These are phyloP conservation scores for Sphaceloma murrayae DNA, from an alignment of 2,329 filamentous ascomycete species.

Conservation along the genomic window DNA sequence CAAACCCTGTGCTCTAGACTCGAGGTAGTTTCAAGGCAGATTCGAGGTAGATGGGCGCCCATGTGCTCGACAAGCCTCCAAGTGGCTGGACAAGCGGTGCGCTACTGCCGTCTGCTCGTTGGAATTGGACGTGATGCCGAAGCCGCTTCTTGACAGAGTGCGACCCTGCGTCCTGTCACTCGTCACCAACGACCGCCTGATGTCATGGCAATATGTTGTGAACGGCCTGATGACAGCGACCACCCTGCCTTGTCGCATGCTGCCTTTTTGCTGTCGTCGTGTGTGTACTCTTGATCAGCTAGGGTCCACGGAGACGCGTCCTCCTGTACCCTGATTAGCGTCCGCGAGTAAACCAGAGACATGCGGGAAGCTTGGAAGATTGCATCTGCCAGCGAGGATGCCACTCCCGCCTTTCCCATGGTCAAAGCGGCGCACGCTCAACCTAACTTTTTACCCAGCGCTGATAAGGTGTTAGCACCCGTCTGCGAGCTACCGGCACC, in stretches of 20 bases:
- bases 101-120: slow-evolving; percentile 11
- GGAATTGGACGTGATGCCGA: neutral
- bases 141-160: neutral
- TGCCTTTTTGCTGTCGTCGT: too few relatives aligned
- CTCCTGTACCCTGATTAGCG: too few relatives aligned
- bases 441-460: too few relatives aligned
- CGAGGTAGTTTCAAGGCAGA: too few relatives aligned
- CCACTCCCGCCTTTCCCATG: neutral
- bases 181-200: too few relatives aligned
- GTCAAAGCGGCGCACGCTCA: neutral
- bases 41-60: slow-evolving; percentile 7
- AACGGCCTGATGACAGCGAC: too few relatives aligned
- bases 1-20: slow-evolving; percentile 13
- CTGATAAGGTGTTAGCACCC: slow-evolving; percentile 11
- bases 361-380: slow-evolving; percentile 1
- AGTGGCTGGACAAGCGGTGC: slow-evolving; percentile 15
- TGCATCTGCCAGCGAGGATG: too few relatives aligned
- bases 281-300: too few relatives aligned
- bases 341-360: too few relatives aligned
- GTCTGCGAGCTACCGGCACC: slow-evolving; percentile 7
- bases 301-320: neutral
- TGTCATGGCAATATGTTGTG: too few relatives aligned
- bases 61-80: slow-evolving; percentile 9
- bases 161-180: slow-evolving; percentile 13
- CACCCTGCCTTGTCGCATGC: too few relatives aligned